Evolutionary conservation across 441 rosid genomes (phyloP), one percentile per base, ranked within the genome.

Genomic region (Codiaeum variegatum): DNA sequence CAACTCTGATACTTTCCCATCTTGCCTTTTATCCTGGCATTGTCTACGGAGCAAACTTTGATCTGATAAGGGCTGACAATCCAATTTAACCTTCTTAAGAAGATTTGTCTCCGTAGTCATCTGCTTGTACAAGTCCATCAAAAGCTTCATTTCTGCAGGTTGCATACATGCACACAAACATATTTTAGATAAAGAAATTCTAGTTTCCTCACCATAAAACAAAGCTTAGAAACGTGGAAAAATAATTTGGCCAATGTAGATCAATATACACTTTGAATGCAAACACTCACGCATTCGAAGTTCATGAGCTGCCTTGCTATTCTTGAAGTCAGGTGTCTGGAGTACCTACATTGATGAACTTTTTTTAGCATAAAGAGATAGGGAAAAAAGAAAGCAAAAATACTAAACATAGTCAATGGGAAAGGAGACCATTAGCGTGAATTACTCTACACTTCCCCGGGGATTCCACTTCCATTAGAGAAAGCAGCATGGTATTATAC

Each of bases 221-320:
- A 64, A 24, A 36, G 51, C 47, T 2, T 19, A 10, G 1, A 21
- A 21, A 21, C 5, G 56, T 13, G 28, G 47, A 24, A 54, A 61
- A 60, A 21, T 31, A 4, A 46, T 19, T 18, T 10, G n/a, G 64
- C 63, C 6, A 47, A 15, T 24, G 6, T 69, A 66, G 31, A n/a
- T 65, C 52, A 70, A 62, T 6, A 73, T 13, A 73, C 13, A 64
- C 13, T 26, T 24, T 19, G 55, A 40, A 51, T 6, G 36, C 15
- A 60, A 51, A 24, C 65, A 67, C 86, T 74, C 31, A 85, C 86
- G 85, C 65, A 58, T 71, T 67, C 42, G 71, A 26, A 85, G 65
- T 74, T 83, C 86, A 46, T 72, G 67, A 64, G 86, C 82, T 54
- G 80, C 88, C 32, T 62, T 72, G 76, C 85, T 72, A 73, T 76